Conservation (phyloP, 176 grass and related monocot genomes). For the Oropetium thomaeum region DNA sequence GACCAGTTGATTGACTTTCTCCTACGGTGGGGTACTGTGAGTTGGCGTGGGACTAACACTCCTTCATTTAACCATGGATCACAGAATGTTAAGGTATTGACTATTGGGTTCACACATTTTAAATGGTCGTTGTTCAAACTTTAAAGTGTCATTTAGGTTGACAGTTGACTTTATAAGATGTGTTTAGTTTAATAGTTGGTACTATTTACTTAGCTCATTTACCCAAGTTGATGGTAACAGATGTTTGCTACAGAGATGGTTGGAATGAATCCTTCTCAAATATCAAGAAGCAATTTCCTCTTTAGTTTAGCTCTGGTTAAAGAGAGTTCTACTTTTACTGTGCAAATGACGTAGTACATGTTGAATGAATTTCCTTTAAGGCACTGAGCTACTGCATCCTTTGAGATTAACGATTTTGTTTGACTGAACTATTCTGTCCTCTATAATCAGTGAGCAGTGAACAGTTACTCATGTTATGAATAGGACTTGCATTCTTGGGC, state of each 20-base stretch:
- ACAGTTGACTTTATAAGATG: conserved; percentile 9
- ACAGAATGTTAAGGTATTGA: conserved; percentile 10
- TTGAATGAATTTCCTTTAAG: not conserved
- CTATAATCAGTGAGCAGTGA: conserved; percentile 3
- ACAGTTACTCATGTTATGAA: no score
- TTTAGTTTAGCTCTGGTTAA: conserved; percentile 9
- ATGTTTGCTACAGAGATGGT: not conserved
- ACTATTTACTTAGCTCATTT: not conserved
- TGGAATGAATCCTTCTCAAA: not conserved
- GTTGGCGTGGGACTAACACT: not conserved
- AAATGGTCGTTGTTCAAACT: not conserved
- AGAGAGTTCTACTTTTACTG: not conserved
- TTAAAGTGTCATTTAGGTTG: not conserved
- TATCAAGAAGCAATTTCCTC: not conserved
- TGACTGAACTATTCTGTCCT: not conserved
- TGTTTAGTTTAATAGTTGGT: conserved; percentile 6
- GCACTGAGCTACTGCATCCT: conserved; percentile 2
- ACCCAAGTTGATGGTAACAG: not conserved
- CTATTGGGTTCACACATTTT: not conserved
- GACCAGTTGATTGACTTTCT: conserved; percentile 28
- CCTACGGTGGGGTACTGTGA: not conserved
- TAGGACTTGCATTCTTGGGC: no score
- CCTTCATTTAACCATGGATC: not conserved
- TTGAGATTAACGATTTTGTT: not conserved
- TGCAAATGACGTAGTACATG: not conserved